These are phyloP conservation scores for Clarireedia hainanense DNA, from an alignment of 2,329 filamentous ascomycete species.

Conservation along the genomic window DNA sequence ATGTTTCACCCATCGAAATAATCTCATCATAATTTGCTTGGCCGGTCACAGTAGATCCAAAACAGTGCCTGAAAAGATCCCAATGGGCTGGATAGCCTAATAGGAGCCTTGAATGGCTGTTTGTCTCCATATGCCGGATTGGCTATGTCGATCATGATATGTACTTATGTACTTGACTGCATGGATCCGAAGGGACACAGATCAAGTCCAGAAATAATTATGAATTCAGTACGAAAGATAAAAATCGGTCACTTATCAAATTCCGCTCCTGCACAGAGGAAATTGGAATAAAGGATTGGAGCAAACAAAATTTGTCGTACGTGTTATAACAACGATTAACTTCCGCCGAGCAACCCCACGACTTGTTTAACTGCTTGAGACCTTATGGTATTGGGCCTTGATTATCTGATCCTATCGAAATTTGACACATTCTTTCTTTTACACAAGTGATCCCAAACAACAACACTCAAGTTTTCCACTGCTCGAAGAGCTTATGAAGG, in stretches of 20 bases:
- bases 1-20: no score
- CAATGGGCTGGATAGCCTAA: not conserved
- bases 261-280: not conserved
- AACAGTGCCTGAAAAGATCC: no score
- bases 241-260: constrained; percentile 1
- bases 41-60: not conserved
- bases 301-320: constrained; percentile 19
- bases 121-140: no score
- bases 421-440: constrained; percentile 13
- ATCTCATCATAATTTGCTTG: not conserved
- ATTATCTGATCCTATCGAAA: constrained; percentile 9
- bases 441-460: constrained; percentile 3
- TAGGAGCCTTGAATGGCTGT: not conserved
- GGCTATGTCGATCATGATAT: no score
- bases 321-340: constrained; percentile 18
- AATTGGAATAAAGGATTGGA: not conserved
- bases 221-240: not conserved
- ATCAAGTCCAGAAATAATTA: no score
- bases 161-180: no score
- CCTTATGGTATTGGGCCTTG: constrained; percentile 7
- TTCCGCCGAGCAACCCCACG: constrained; percentile 12
- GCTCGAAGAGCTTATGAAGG: not conserved
- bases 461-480: not conserved
- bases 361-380: constrained; percentile 11
- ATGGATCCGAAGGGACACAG: no score